Evolutionary conservation across 352 stramenopile species (phyloP).

Genomic region (Globisporangium irregulare): DNA sequence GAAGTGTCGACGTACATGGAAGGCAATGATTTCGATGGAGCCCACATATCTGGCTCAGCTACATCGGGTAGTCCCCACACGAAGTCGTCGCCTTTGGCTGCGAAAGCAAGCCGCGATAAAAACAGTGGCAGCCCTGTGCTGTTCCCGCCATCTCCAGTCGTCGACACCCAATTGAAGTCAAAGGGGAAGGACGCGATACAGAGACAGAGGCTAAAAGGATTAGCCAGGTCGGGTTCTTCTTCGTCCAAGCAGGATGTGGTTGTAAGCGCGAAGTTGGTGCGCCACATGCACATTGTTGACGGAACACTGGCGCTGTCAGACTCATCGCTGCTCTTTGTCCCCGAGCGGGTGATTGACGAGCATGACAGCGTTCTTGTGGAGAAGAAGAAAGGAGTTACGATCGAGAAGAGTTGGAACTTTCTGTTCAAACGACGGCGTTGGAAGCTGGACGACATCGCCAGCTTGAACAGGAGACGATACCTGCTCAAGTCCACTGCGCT

Average conservation of each 20-base stretch:
- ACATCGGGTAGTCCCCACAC: conserved; percentile 6
- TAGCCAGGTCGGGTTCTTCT: conserved; percentile 5
- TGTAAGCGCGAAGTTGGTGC: conserved; percentile 65
- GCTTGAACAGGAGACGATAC: conserved; percentile 72
- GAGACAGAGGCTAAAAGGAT: background rate
- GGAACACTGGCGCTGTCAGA: conserved; percentile 58
- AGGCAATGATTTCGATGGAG: conserved; percentile 4
- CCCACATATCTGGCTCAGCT: background rate
- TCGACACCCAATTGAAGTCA: background rate
- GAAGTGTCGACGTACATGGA: conserved; percentile 67
- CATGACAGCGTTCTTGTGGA: conserved; percentile 61
- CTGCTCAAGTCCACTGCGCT: conserved; percentile 77
- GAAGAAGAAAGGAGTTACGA: conserved; percentile 33
- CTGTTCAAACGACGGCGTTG: conserved; percentile 70
- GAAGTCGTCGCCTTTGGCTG: background rate
- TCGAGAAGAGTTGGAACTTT: conserved; percentile 56
- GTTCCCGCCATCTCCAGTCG: conserved; percentile 1
- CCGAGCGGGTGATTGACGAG: conserved; percentile 72
- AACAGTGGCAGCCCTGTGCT: background rate
- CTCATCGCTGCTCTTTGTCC: conserved; percentile 54
- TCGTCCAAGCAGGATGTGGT: conserved; percentile 22
- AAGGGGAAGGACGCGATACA: background rate
- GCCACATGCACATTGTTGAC: conserved; percentile 72
- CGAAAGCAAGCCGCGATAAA: background rate
- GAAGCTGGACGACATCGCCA: conserved; percentile 70